Conservation (phyloP, 306 rosid species). For the Alnus glutinosa region DNA sequence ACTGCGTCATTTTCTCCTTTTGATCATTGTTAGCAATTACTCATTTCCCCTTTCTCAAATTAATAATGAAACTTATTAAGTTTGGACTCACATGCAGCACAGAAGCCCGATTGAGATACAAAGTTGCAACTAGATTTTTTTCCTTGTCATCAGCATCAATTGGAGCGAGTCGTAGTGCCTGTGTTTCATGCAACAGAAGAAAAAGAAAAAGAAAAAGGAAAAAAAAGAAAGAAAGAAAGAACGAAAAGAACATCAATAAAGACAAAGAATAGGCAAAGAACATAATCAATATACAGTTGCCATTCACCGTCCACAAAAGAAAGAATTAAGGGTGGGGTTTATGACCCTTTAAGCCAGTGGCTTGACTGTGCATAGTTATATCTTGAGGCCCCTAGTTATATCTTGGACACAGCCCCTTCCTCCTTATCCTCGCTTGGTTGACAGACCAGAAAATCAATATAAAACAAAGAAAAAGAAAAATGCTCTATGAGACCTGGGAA, state of each 20-base stretch:
- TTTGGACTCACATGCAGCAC: constrained; percentile 64
- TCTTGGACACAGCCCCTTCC: not conserved
- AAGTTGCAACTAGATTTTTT: constrained; percentile 58
- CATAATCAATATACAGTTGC: not conserved
- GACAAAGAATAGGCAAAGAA: no score
- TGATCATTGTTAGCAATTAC: no score
- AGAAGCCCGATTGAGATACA: constrained; percentile 79
- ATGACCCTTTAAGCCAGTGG: not conserved
- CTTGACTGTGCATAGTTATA: not conserved
- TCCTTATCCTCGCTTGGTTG: not conserved
- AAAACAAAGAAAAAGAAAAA: not conserved
- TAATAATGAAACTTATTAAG: not conserved
- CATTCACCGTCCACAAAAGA: not conserved
- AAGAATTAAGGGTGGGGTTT: no score
- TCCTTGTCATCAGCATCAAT: constrained; percentile 48
- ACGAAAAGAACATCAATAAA: constrained; percentile 3
- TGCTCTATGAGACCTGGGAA: constrained; percentile 49
- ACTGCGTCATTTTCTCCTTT: no score
- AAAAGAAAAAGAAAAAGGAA: not conserved
- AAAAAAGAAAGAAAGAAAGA: not conserved
- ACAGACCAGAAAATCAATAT: not conserved
- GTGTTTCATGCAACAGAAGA: constrained; percentile 22
- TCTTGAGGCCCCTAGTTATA: no score
- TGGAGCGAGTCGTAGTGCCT: constrained; percentile 85
- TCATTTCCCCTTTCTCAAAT: no score